Evolutionary conservation across 495 filamentous ascomycete genomes (phyloP).

Genomic region (Daldinia concentrica): DNA sequence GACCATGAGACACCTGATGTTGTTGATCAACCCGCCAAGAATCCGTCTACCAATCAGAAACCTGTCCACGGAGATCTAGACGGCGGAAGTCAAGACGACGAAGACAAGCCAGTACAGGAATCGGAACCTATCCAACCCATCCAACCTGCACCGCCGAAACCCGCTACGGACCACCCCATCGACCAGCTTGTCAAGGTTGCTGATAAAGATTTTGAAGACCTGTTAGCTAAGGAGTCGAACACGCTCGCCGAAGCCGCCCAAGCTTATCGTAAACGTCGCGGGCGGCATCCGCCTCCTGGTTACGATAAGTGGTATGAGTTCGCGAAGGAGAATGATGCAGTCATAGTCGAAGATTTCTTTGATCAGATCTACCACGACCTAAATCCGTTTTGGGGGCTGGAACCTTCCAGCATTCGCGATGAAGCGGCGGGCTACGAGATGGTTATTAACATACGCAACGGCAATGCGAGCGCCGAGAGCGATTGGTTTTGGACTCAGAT

Average conservation of each 20-base stretch:
- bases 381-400: conserved; percentile 74
- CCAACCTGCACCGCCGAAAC: conserved; percentile 28
- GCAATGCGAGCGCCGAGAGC: conserved; percentile 63
- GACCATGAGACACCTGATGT: conserved; percentile 19
- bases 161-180: conserved; percentile 53
- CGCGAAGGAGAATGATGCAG: conserved; percentile 64
- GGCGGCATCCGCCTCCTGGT: conserved; percentile 76
- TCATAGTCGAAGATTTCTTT: conserved; percentile 76
- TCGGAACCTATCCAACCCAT: conserved; percentile 29
- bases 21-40: conserved; percentile 29
- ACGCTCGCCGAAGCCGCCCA: conserved; percentile 67
- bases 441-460: conserved; percentile 65
- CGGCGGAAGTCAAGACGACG: conserved; percentile 4
- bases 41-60: conserved; percentile 26
- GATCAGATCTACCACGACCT: conserved; percentile 77
- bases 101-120: conserved; percentile 23
- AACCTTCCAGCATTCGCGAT: conserved; percentile 64
- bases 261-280: conserved; percentile 68
- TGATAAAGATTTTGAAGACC: conserved; percentile 51
- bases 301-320: conserved; percentile 76
- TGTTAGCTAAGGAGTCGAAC: conserved; percentile 54
- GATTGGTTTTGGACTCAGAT: conserved; percentile 72
- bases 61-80: conserved; percentile 19
- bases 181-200: conserved; percentile 56
- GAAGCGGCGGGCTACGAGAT: conserved; percentile 65